Conservation (phyloP, 106 monocot genomes). For the Xerophyta viscosa region DNA sequence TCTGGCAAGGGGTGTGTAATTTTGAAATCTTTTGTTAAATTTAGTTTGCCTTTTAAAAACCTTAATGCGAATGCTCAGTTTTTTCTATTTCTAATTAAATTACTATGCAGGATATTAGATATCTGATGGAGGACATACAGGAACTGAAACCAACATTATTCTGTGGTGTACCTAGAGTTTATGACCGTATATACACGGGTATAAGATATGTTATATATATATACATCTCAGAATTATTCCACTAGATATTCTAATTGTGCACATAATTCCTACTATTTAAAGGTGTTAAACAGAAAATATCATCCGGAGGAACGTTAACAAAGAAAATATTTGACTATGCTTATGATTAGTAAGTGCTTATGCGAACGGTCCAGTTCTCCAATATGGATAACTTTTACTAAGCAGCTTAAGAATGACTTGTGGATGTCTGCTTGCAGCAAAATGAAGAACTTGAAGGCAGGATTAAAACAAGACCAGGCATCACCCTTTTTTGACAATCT, state of each 20-base stretch:
- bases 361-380: too few species aligned
- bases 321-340: conserved; percentile 63
- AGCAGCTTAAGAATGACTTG: too few species aligned
- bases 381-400: too few species aligned
- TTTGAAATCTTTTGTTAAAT: conserved; percentile 3
- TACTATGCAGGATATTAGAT: conserved; percentile 73
- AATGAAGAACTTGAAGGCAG: conserved; percentile 60
- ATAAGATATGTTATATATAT: too few species aligned
- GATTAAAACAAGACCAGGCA: conserved; percentile 72
- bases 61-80: too few species aligned
- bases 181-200: conserved; percentile 85
- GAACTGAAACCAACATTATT: conserved; percentile 80
- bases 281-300: conserved; percentile 79
- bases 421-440: conserved; percentile 54
- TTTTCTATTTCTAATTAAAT: too few species aligned
- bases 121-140: conserved; percentile 77
- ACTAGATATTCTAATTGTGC: too few species aligned
- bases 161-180: conserved; percentile 91
- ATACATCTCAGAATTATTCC: too few species aligned
- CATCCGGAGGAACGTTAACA: conserved; percentile 53
- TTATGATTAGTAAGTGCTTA: conserved; percentile 75
- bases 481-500: conserved; percentile 83
- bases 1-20: conserved; percentile 81
- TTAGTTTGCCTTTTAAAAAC: too few species aligned
- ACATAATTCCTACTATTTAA: too few species aligned